Conservation (phyloP, 805 yeast genomes). For the Pichia paraexigua region DNA sequence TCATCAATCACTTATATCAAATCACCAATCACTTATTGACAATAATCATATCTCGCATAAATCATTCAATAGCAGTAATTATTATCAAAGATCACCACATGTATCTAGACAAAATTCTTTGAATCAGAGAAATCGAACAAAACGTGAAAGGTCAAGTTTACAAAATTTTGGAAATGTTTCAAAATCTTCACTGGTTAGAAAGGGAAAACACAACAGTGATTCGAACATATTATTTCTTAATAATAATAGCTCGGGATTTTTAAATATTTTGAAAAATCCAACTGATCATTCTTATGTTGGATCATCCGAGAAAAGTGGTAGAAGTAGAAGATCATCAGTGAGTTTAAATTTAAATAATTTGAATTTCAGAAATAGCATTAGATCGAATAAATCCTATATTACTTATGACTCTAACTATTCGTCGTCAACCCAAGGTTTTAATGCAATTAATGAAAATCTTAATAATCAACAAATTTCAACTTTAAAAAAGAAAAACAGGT, state of each 20-base stretch:
- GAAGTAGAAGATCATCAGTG: background rate
- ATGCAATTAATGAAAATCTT: slow-evolving; percentile 10
- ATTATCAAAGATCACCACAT: background rate
- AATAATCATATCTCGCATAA: background rate
- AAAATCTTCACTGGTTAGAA: background rate
- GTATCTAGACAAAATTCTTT: background rate
- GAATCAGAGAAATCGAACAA: background rate
- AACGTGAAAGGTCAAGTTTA: slow-evolving; percentile 3
- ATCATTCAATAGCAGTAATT: background rate
- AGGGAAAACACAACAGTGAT: slow-evolving; percentile 3
- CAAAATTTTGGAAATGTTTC: background rate
- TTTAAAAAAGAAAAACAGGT: slow-evolving; percentile 44
- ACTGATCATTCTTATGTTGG: background rate
- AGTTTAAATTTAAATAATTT: slow-evolving; percentile 20
- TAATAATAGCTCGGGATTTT: background rate
- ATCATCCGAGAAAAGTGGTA: background rate
- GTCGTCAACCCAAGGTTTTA: slow-evolving; percentile 8
- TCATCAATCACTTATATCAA: background rate
- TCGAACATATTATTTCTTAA: background rate
- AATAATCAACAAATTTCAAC: slow-evolving; percentile 3
- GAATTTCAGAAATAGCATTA: slow-evolving; percentile 31
- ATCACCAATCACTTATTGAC: too few relatives aligned
- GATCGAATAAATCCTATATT: slow-evolving; percentile 40
- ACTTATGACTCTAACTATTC: slow-evolving; percentile 56
- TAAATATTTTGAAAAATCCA: background rate